These are phyloP conservation scores for Suhomyces bribrorum DNA, from an alignment of 1,139 yeast genomes.

Conservation along the genomic window DNA sequence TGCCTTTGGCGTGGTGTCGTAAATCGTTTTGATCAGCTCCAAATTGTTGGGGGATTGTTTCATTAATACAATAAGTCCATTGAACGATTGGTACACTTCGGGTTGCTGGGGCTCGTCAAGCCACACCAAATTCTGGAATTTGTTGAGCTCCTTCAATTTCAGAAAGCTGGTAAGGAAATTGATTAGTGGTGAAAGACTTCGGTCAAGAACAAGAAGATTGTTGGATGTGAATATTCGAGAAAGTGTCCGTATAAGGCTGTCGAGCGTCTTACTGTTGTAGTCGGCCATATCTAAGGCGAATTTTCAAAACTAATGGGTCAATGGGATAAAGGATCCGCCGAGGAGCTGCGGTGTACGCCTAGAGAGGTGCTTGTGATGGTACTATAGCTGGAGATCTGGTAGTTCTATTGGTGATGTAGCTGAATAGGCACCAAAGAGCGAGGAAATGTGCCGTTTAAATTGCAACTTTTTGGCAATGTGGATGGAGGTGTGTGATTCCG, in stretches of 20 bases:
- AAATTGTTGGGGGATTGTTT: conserved; percentile 21
- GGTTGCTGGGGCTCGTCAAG: conserved; percentile 26
- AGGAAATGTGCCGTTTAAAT: too few relatives aligned
- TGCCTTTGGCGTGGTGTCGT: conserved; percentile 11
- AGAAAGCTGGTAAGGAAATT: conserved; percentile 64
- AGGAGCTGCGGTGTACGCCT: too few relatives aligned
- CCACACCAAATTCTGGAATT: conserved; percentile 65
- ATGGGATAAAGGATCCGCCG: too few relatives aligned
- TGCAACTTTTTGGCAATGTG: too few relatives aligned
- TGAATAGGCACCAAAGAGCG: too few relatives aligned
- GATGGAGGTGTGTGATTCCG: too few relatives aligned
- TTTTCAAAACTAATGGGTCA: too few relatives aligned
- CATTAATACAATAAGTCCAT: conserved; percentile 42
- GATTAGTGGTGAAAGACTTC: conserved; percentile 52
- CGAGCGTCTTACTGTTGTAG: conserved; percentile 17
- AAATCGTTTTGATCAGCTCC: conserved; percentile 7
- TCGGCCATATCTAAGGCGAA: too few relatives aligned
- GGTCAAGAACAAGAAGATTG: conserved; percentile 58
- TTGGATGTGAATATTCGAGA: conserved; percentile 30
- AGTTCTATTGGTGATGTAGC: too few relatives aligned
- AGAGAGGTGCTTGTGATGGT: too few relatives aligned
- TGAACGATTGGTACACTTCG: conserved; percentile 18
- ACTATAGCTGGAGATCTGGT: too few relatives aligned
- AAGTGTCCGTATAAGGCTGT: conserved; percentile 27
- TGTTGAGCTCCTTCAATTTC: conserved; percentile 53